These are phyloP conservation scores for Posidonia australis DNA, from an alignment of 106 monocot species.

Conservation along the genomic window DNA sequence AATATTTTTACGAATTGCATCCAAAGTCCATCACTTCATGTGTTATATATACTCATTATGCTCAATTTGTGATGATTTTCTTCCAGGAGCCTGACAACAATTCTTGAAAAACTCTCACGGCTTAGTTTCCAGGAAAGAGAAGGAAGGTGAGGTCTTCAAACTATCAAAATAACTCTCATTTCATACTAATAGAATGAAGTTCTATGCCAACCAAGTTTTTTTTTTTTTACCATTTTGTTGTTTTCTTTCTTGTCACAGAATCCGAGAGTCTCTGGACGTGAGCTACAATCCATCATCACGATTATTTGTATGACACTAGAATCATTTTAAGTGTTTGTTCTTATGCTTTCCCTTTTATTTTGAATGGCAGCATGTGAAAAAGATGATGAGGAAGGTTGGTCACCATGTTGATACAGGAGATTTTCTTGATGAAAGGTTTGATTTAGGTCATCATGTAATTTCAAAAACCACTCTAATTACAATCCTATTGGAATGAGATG, in stretches of 20 bases:
- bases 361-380: constrained; percentile 9
- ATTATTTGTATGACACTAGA: neutral
- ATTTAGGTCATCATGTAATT: no score
- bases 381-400: constrained; percentile 11
- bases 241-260: constrained; percentile 1
- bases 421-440: constrained; percentile 2
- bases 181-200: no score
- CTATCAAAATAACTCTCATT: no score
- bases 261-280: constrained; percentile 7
- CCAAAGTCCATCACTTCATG: no score
- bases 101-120: neutral
- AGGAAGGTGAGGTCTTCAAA: neutral
- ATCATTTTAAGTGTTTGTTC: neutral
- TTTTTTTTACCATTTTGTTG: neutral
- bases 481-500: neutral
- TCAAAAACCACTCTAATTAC: neutral
- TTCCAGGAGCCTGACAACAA: neutral
- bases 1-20: no score
- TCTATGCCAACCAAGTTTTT: no score
- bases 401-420: constrained; percentile 5
- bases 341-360: neutral
- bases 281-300: neutral
- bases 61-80: no score
- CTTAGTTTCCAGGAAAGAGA: constrained; percentile 11
- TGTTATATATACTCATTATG: no score